A percentile compares a stretch with the other conserved stretches of the same genome.
Conservation (phyloP, 371 early-diverging fungal genomes). For the Zychaea mexicana region DNA sequence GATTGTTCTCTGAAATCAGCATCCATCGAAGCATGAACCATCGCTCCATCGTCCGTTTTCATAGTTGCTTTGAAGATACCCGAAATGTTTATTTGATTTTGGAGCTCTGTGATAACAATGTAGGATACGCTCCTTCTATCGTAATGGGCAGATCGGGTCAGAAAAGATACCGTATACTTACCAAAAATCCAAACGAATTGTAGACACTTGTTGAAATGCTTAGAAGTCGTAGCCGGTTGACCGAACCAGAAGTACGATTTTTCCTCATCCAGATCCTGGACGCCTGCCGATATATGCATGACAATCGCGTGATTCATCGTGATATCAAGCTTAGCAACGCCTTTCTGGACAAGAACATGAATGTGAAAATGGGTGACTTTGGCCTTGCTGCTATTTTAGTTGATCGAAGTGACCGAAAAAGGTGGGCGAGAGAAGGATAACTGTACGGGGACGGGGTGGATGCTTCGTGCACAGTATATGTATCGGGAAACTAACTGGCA, state of each 20-base stretch:
- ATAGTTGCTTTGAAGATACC: slow-evolving; percentile 87
- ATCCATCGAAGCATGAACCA: slow-evolving; percentile 84
- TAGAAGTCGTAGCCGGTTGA: slow-evolving; percentile 74
- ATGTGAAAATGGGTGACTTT: slow-evolving; percentile 97
- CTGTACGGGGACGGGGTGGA: no score
- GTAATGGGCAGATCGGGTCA: no score
- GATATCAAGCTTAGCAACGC: slow-evolving; percentile 98
- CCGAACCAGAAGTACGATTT: slow-evolving; percentile 90
- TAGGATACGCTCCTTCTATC: no score
- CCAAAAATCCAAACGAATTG: no score
- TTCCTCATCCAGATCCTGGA: slow-evolving; percentile 86
- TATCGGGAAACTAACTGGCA: no score
- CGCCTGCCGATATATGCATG: slow-evolving; percentile 89
- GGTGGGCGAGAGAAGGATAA: no score
- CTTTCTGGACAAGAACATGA: slow-evolving; percentile 82
- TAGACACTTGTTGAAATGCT: slow-evolving; percentile 86
- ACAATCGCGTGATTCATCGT: slow-evolving; percentile 87
- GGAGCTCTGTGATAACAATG: slow-evolving; percentile 93
- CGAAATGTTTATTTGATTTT: slow-evolving; percentile 92
- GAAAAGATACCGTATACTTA: no score
- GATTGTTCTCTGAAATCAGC: slow-evolving; percentile 86
- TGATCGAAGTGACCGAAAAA: slow-evolving; percentile 83
- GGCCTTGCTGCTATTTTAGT: slow-evolving; percentile 88
- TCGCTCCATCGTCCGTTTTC: slow-evolving; percentile 85
- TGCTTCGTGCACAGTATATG: no score